Percentiles rank a stretch among this genome's conserved stretches.
Evolutionary conservation across 371 early-diverging fungal genomes (phyloP).

Genomic region (Capniomyces stellatus): DNA sequence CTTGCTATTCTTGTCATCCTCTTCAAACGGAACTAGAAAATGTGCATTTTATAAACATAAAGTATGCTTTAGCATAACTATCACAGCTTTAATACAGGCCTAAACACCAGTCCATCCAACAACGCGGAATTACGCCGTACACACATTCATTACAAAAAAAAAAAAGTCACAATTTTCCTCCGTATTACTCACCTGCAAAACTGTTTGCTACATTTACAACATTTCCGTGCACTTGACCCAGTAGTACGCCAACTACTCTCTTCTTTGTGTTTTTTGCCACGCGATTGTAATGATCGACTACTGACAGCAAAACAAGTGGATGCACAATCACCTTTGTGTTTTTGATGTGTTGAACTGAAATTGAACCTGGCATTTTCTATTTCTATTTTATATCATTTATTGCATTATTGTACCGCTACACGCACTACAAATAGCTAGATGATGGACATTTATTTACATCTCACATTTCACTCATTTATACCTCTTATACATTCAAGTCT

Average conservation of each 20-base stretch:
- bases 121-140: too few species aligned
- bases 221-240: conserved; percentile 83
- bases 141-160: too few species aligned
- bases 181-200: conserved; percentile 70
- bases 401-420: too few species aligned
- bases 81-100: too few species aligned
- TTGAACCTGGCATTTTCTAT: not conserved
- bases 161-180: not conserved
- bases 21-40: conserved; percentile 98
- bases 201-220: conserved; percentile 93
- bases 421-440: too few species aligned
- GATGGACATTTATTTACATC: too few species aligned
- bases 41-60: too few species aligned
- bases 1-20: conserved; percentile 84
- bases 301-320: conserved; percentile 96
- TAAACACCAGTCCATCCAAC: too few species aligned
- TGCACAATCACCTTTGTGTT: conserved; percentile 66
- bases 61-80: too few species aligned
- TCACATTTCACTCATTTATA: too few species aligned
- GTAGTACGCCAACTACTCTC: conserved; percentile 97
- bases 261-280: conserved; percentile 88
- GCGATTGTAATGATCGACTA: conserved; percentile 98
- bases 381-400: too few species aligned
- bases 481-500: too few species aligned
- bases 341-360: not conserved